Conservation (phyloP, 352 stramenopile species). For the Pythium coloratum region DNA sequence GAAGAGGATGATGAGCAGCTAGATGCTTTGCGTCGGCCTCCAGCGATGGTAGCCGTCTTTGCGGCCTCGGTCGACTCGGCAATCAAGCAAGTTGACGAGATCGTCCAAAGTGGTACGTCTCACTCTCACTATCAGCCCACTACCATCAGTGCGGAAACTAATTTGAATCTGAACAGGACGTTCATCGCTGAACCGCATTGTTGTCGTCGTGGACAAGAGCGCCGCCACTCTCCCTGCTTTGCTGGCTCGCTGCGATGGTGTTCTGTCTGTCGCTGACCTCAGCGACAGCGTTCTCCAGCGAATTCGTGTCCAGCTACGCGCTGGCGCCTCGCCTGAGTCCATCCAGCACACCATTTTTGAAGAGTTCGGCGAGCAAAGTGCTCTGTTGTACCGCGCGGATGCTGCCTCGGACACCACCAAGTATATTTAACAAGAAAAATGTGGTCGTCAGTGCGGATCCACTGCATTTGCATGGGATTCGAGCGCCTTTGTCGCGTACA, state of each 20-base stretch:
- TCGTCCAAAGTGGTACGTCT: neutral
- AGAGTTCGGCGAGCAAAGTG: slow-evolving; percentile 43
- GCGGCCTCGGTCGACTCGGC: slow-evolving; percentile 7
- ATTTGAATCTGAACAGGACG: neutral
- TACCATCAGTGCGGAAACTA: too few relatives aligned
- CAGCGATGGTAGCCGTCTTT: slow-evolving; percentile 9
- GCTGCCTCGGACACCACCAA: slow-evolving; percentile 45
- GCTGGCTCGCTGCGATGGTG: slow-evolving; percentile 5
- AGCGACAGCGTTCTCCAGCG: slow-evolving; percentile 53
- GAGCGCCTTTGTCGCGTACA: too few relatives aligned
- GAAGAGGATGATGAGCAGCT: slow-evolving; percentile 11
- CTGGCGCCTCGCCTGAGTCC: slow-evolving; percentile 16
- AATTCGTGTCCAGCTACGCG: slow-evolving; percentile 48
- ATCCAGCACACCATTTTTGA: slow-evolving; percentile 42
- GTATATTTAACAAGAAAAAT: slow-evolving; percentile 43
- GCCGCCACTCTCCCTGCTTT: neutral
- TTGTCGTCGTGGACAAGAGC: slow-evolving; percentile 23
- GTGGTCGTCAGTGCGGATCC: neutral
- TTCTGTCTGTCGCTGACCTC: slow-evolving; percentile 52
- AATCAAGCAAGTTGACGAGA: neutral
- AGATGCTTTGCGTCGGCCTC: neutral
- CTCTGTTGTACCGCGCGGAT: slow-evolving; percentile 38
- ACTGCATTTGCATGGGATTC: too few relatives aligned
- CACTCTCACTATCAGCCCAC: too few relatives aligned
- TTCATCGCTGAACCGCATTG: slow-evolving; percentile 1